Evolutionary conservation across 345 rosid genomes (phyloP).

Genomic region (Lenwebbia sp.): DNA sequence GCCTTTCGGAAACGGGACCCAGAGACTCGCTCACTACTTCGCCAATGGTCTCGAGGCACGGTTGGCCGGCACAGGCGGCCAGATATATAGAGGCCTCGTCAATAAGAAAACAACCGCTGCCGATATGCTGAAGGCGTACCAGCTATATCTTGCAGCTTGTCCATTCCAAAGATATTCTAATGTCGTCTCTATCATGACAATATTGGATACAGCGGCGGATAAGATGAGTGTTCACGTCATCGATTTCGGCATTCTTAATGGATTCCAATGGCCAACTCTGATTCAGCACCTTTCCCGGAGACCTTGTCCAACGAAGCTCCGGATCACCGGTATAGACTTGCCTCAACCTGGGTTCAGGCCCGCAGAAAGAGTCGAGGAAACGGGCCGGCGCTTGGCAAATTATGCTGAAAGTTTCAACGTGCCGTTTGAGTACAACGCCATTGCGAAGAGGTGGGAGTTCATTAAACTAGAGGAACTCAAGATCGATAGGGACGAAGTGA

Average conservation of each 20-base stretch:
- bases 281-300: background rate
- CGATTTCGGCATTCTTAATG: background rate
- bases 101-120: background rate
- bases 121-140: background rate
- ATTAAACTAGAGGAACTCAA: background rate
- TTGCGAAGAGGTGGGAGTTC: background rate
- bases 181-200: background rate
- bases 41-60: conserved; percentile 21
- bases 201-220: background rate
- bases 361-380: background rate
- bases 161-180: background rate
- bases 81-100: conserved; percentile 5
- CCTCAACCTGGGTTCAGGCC: background rate
- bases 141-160: conserved; percentile 1
- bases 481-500: background rate
- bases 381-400: background rate
- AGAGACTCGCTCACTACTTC: conserved; percentile 18
- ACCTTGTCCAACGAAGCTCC: background rate
- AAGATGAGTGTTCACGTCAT: background rate
- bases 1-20: conserved; percentile 14
- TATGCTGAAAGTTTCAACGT: background rate
- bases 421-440: background rate
- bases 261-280: background rate
- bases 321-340: background rate
- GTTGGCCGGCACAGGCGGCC: conserved; percentile 13